Percentiles rank a stretch among this genome's conserved stretches.
Conservation (phyloP, 176 grass and related monocot genomes). For the Carex parvula region DNA sequence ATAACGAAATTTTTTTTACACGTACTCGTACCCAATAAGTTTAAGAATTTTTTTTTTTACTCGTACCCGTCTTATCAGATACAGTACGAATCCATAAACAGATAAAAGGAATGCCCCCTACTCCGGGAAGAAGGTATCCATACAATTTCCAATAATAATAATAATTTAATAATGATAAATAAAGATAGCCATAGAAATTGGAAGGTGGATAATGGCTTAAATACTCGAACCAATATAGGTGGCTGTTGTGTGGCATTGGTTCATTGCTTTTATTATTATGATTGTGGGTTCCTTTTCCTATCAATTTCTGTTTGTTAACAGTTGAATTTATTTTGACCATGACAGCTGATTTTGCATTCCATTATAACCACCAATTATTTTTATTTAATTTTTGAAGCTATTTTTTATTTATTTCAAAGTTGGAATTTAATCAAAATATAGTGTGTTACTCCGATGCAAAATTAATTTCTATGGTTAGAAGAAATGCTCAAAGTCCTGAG, state of each 20-base stretch:
- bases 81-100: no score
- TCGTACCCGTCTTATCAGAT: no score
- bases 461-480: not conserved
- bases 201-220: not conserved
- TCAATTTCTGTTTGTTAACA: not conserved
- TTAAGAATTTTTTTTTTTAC: no score
- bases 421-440: not conserved
- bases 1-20: no score
- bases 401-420: not conserved
- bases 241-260: not conserved
- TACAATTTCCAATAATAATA: not conserved
- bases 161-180: not conserved
- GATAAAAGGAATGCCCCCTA: no score
- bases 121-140: not conserved
- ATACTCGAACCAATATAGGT: not conserved
- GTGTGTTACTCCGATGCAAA: not conserved
- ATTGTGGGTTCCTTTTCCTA: not conserved
- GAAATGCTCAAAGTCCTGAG: not conserved
- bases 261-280: not conserved
- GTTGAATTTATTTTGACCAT: not conserved
- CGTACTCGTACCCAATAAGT: no score
- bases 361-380: not conserved
- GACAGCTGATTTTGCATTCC: not conserved
- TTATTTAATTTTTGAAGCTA: not conserved
- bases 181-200: conserved; percentile 4